Base-by-base conservation (phyloP, 169 alveolate species). In the Plasmodium fragile region DNA sequence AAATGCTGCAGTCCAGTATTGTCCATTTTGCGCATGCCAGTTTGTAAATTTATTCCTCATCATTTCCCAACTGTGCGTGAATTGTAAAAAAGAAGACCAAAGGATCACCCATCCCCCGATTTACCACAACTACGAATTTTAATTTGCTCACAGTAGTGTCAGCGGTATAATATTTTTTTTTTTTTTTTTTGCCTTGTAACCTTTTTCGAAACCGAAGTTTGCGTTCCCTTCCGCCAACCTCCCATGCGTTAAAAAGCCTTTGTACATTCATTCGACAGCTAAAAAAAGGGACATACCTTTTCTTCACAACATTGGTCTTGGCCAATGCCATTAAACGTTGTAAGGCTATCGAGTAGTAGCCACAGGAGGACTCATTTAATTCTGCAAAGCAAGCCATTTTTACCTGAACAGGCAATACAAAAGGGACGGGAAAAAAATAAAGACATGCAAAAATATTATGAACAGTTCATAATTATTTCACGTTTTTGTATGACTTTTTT, bases 391-490 rank as follows among this genome's bases (percentile, higher is more conserved):
- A 36, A 4, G 32, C 1, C 18, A 11, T 41, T 41, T 41, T 22
- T 28, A 78, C 22, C 39, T 39, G 39, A 78, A 78, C 18, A 41
- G 34, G 4, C 49, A 78, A 78, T n/a, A 78, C 10, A 41, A 16
- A 78, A 78, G 11, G 71, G 39, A 39, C 4, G 34, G 83, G 1
- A 78, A 77, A 78, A 65, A 22, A 65, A 65, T 65, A 65, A 65
- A 78, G 69, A 78, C 71, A 78, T 41, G 69, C 53, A 30, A 78
- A 78, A 78, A 25, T 78, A 16, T 39, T 78, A 78, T 78, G 83
- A 78, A 78, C 83, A 78, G 83, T 13, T 78, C 83, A 78, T 78
- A 78, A 78, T 78, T 78, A 78, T 78, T 78, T 78, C 83, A 41
- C 49, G 45, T 78, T 78, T 78, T 78, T 41, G 30, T 7, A 78